phyloP scores from a whole-genome alignment of 2,329 filamentous ascomycete genomes.

The Pyricularia sp. region DNA sequence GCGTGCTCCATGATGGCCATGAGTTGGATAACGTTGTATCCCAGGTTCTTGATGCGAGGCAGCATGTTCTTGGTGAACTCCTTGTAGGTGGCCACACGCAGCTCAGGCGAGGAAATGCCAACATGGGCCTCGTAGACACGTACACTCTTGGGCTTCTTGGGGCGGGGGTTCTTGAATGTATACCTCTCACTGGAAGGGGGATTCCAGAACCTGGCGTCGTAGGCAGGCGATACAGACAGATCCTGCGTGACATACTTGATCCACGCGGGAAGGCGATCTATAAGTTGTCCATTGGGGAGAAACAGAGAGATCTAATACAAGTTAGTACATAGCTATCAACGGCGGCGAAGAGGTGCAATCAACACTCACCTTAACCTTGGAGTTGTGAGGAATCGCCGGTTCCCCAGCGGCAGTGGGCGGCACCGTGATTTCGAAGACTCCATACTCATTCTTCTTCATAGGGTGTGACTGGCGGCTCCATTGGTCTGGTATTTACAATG shows the following conservation, averaged over 20 bases:
- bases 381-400: conserved; percentile 80
- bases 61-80: conserved; percentile 93
- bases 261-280: conserved; percentile 90
- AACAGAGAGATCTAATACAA: conserved; percentile 66
- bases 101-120: conserved; percentile 88
- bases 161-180: conserved; percentile 72
- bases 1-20: conserved; percentile 99
- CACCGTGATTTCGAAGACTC: conserved; percentile 76
- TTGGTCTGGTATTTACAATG: conserved; percentile 45
- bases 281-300: conserved; percentile 66
- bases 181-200: conserved; percentile 70
- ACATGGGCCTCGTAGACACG: conserved; percentile 98
- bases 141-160: conserved; percentile 74
- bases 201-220: conserved; percentile 97
- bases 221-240: conserved; percentile 76
- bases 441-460: conserved; percentile 80
- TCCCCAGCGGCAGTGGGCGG: conserved; percentile 60
- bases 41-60: conserved; percentile 78
- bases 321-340: neutral
- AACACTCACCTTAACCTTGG: conserved; percentile 76
- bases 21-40: conserved; percentile 95
- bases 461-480: conserved; percentile 79
- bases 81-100: conserved; percentile 86
- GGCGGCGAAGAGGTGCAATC: neutral
- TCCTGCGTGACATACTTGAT: conserved; percentile 97